phyloP scores from a whole-genome alignment of 306 rosid species.

The Bauhinia variegata region DNA sequence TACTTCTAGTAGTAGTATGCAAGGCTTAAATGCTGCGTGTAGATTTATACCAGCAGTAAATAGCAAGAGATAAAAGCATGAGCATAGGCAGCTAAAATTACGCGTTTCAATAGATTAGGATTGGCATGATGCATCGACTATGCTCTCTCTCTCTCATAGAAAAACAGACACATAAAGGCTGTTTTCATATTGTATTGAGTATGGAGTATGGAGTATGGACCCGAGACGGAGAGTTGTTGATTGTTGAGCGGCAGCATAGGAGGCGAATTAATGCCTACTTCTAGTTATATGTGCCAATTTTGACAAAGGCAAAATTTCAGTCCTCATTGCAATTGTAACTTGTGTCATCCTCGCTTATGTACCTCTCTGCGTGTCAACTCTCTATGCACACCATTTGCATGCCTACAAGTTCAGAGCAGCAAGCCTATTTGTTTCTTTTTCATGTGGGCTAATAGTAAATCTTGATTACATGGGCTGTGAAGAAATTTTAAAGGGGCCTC shows the following conservation, averaged over 20 bases:
- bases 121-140: neutral
- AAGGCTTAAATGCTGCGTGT: slow-evolving; percentile 34
- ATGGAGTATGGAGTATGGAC: neutral
- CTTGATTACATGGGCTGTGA: too few species aligned
- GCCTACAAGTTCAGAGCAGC: slow-evolving; percentile 17
- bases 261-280: slow-evolving; percentile 17
- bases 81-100: slow-evolving; percentile 26
- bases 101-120: slow-evolving; percentile 32
- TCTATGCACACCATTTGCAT: slow-evolving; percentile 36
- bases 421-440: too few species aligned
- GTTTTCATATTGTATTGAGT: neutral
- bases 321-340: neutral
- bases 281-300: slow-evolving; percentile 55
- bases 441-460: too few species aligned
- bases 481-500: too few species aligned
- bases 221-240: neutral
- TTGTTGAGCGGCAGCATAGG: neutral
- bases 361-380: slow-evolving; percentile 33
- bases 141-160: slow-evolving; percentile 10
- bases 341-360: neutral
- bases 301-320: slow-evolving; percentile 18
- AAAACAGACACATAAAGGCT: slow-evolving; percentile 28
- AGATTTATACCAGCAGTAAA: slow-evolving; percentile 33
- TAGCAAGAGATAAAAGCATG: neutral
- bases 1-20: too few species aligned